Percentiles rank a stretch among this genome's conserved stretches.
These are phyloP conservation scores for Suhomyces maxii DNA, from an alignment of 1,139 yeast species.

Conservation along the genomic window DNA sequence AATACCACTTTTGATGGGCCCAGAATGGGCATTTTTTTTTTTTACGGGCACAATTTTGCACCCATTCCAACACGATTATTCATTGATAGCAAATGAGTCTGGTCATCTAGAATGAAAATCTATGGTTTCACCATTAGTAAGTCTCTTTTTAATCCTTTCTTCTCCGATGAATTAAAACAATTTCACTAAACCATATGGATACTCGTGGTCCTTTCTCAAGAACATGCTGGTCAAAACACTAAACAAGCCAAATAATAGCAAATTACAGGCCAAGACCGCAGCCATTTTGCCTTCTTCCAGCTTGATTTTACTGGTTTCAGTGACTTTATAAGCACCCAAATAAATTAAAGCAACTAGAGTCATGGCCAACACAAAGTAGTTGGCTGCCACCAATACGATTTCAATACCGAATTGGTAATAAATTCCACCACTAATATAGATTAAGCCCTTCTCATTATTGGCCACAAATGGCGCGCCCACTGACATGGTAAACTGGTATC, in stretches of 20 bases:
- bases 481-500: conserved; percentile 63
- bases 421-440: conserved; percentile 61
- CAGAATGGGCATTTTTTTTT: too few species aligned
- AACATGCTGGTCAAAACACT: conserved; percentile 42
- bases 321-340: conserved; percentile 33
- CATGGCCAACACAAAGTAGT: conserved; percentile 47
- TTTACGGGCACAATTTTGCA: too few species aligned
- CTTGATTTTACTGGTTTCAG: conserved; percentile 19
- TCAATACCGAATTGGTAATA: conserved; percentile 73
- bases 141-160: too few species aligned
- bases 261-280: conserved; percentile 21
- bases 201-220: conserved; percentile 40
- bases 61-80: too few species aligned
- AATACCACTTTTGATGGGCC: too few species aligned
- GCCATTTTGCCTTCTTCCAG: conserved; percentile 18
- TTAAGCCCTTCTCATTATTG: conserved; percentile 45
- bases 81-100: too few species aligned
- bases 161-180: conserved; percentile 22
- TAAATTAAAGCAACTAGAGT: conserved; percentile 39
- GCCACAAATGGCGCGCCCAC: conserved; percentile 65
- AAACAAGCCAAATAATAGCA: conserved; percentile 30
- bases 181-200: conserved; percentile 40
- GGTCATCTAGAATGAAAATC: too few species aligned
- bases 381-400: conserved; percentile 48
- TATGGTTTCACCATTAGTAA: too few species aligned